phyloP scores from a whole-genome alignment of 352 stramenopile species.

The Pythium myriotylum region DNA sequence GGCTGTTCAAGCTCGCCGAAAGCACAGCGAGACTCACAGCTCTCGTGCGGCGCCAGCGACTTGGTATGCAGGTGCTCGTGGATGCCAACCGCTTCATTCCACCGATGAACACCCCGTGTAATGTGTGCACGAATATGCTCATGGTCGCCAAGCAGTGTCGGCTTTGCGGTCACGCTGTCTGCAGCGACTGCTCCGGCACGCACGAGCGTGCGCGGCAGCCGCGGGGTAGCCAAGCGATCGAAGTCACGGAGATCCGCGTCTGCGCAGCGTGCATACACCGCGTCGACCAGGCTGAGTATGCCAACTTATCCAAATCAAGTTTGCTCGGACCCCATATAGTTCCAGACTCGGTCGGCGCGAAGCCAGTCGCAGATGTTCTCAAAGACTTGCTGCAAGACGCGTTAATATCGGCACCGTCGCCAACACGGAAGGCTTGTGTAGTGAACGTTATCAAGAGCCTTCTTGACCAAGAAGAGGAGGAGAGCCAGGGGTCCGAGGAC shows the following conservation, averaged over 20 bases:
- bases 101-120: slow-evolving; percentile 50
- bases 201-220: slow-evolving; percentile 4
- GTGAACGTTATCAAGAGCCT: slow-evolving; percentile 54
- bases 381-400: slow-evolving; percentile 44
- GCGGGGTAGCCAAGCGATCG: not conserved
- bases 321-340: slow-evolving; percentile 33
- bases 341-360: slow-evolving; percentile 23
- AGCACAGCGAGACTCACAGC: slow-evolving; percentile 29
- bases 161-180: slow-evolving; percentile 8
- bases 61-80: slow-evolving; percentile 55
- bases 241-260: not conserved
- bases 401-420: slow-evolving; percentile 33
- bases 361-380: slow-evolving; percentile 33
- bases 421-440: slow-evolving; percentile 36
- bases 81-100: slow-evolving; percentile 37
- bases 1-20: slow-evolving; percentile 6
- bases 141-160: slow-evolving; percentile 40
- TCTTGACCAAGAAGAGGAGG: slow-evolving; percentile 30
- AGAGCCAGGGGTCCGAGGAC: no score
- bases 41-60: slow-evolving; percentile 53
- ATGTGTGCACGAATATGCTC: slow-evolving; percentile 53
- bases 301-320: slow-evolving; percentile 21
- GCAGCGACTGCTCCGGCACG: not conserved
- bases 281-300: slow-evolving; percentile 2
- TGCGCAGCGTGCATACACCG: not conserved